Base-by-base conservation (phyloP, 2,329 filamentous ascomycete species). In the Beauveria medogensis region DNA sequence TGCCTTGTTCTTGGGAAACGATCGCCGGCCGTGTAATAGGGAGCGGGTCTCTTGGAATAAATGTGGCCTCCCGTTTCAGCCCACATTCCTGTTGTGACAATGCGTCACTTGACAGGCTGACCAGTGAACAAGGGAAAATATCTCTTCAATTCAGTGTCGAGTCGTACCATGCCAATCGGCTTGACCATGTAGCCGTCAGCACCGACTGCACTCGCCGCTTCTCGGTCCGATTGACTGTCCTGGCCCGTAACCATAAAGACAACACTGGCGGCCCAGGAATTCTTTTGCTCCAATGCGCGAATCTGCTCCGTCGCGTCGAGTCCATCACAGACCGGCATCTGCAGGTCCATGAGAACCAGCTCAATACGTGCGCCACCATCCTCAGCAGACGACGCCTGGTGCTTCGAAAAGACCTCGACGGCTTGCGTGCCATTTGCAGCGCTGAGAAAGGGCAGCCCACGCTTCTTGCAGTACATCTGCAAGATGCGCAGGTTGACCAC, bases 401-500 rank as follows among this genome's bases (percentile, higher is more conserved):
- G 64, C n/a, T 64, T 44, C 2, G 54, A 53, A 30, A 69, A 70
- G 1, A 67, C 52, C 1, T 76, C 70, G 10, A 80, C 72, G 2
- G 78, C 78, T 66, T 79, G 72, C 20, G 71, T 67, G 2, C 78
- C 78, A 47, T 81, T 75, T 7, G 71, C 70, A 1, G 78, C 77
- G 1, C 73, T 73, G 18, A 71, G 67, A 28, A 77, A 78, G 18
- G 75, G 71, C 26, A 79, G 70, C 0, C 73, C 71, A 12, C 77
- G 70, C 47, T 75, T 75, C 59, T 75, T 73, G 55, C 78, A 76
- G 64, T 79, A 80, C 66, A 78, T 77, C 20, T 74, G 70, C 30
- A 81, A 65, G 28, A 81, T 78, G 22, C 78, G 77, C 0, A 80
- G 71, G 24, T 81, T 81, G 59, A 80, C 75, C 3, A 73, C 59